phyloP scores from a whole-genome alignment of 1,139 yeast genomes.

The Debaryomyces sp. region DNA sequence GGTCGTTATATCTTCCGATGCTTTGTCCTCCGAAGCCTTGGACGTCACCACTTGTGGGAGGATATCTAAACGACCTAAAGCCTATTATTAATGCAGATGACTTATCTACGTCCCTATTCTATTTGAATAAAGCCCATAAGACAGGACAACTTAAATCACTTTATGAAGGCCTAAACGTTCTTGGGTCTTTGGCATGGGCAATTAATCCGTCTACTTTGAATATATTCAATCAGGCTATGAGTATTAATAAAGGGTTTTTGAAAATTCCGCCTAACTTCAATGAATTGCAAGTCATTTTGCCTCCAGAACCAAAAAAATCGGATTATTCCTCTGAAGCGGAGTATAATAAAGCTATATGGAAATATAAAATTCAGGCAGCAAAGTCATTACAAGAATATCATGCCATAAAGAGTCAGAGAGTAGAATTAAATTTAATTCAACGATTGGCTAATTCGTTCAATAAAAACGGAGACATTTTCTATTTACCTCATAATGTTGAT shows the following conservation, averaged over 20 bases:
- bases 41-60: constrained; percentile 39
- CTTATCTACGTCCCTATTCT: constrained; percentile 19
- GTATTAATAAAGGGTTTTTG: constrained; percentile 27
- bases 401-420: constrained; percentile 23
- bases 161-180: constrained; percentile 31
- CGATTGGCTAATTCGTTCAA: constrained; percentile 30
- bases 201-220: constrained; percentile 29
- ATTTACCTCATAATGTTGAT: constrained; percentile 43
- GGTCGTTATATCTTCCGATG: constrained; percentile 39
- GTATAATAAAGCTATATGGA: constrained; percentile 8
- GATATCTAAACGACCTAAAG: constrained; percentile 30
- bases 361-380: constrained; percentile 7
- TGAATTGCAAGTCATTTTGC: constrained; percentile 1
- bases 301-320: constrained; percentile 11
- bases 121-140: constrained; percentile 28
- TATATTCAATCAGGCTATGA: constrained; percentile 26
- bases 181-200: constrained; percentile 41
- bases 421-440: constrained; percentile 24
- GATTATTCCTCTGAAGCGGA: constrained; percentile 9
- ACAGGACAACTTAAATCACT: constrained; percentile 38
- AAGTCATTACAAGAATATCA: constrained; percentile 14
- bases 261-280: constrained; percentile 29
- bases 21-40: constrained; percentile 42
- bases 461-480: constrained; percentile 39
- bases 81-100: constrained; percentile 30